These are phyloP conservation scores for Yamadazyma membranifaciens DNA, from an alignment of 1,139 yeast genomes.

Conservation along the genomic window DNA sequence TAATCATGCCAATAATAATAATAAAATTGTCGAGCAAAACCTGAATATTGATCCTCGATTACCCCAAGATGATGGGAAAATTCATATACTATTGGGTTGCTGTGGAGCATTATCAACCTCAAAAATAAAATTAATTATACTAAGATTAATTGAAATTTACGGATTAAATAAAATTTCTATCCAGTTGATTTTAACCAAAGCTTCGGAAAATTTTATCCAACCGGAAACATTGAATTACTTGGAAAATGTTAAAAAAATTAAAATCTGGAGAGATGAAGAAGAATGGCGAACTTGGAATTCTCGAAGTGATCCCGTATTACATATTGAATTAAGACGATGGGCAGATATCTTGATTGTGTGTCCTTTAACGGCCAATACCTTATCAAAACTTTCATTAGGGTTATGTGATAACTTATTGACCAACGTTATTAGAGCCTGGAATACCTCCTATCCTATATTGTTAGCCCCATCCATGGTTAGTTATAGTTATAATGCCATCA, in stretches of 20 bases:
- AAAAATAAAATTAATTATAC: constrained; percentile 71
- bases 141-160: constrained; percentile 76
- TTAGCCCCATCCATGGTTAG: constrained; percentile 95
- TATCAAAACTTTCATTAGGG: constrained; percentile 87
- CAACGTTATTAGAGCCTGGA: constrained; percentile 90
- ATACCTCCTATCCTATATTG: constrained; percentile 79
- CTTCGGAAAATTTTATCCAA: constrained; percentile 78
- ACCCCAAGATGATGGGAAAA: constrained; percentile 88
- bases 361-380: constrained; percentile 86
- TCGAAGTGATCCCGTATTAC: constrained; percentile 88
- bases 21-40: constrained; percentile 35
- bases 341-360: constrained; percentile 89
- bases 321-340: constrained; percentile 92
- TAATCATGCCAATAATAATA: constrained; percentile 10
- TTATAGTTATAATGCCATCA: constrained; percentile 82
- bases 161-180: constrained; percentile 71
- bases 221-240: constrained; percentile 48
- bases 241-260: constrained; percentile 44
- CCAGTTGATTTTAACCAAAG: constrained; percentile 76
- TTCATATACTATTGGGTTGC: constrained; percentile 83
- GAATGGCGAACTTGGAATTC: constrained; percentile 90
- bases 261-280: constrained; percentile 85
- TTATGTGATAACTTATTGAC: constrained; percentile 87
- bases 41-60: constrained; percentile 72
- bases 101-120: constrained; percentile 85